phyloP scores from a whole-genome alignment of 768 basidiomycete genomes.

The Daedalea quercina region DNA sequence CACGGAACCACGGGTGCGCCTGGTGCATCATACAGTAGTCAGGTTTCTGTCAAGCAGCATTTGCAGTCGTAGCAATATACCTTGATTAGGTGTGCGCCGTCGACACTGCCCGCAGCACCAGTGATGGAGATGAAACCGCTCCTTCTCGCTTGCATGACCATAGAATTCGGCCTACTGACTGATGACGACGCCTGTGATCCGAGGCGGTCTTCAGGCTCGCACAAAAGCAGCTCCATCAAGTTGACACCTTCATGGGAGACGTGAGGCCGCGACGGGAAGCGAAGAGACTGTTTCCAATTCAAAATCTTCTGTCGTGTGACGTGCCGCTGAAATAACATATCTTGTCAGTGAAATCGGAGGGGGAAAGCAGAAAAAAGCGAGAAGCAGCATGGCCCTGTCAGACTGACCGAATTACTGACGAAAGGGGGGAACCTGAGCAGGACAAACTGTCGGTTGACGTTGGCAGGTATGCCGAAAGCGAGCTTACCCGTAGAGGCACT shows the following conservation, averaged over 20 bases:
- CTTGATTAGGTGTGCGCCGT: constrained; percentile 91
- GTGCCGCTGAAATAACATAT: constrained; percentile 52
- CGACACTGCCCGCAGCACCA: constrained; percentile 46
- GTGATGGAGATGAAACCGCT: constrained; percentile 57
- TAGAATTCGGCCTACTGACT: constrained; percentile 68
- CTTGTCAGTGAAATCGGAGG: not conserved
- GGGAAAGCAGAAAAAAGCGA: not conserved
- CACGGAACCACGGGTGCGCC: constrained; percentile 87
- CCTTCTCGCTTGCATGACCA: constrained; percentile 67
- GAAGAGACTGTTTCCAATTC: constrained; percentile 87
- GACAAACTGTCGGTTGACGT: constrained; percentile 3
- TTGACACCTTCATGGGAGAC: constrained; percentile 84
- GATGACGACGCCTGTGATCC: constrained; percentile 68
- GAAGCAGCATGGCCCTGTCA: not conserved
- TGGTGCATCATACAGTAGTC: constrained; percentile 24
- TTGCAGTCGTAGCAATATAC: constrained; percentile 30
- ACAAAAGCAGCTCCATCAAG: constrained; percentile 84
- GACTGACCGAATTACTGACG: constrained; percentile 82
- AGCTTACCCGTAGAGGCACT: constrained; percentile 85
- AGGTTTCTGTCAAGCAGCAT: not conserved
- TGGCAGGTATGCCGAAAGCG: constrained; percentile 8
- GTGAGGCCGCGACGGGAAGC: constrained; percentile 78
- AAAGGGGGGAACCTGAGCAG: constrained; percentile 74
- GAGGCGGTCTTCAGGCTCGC: constrained; percentile 93
- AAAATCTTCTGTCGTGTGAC: constrained; percentile 95